Conservation (phyloP, 129 eudicot genomes). For the Chrysanthemum seticuspe region DNA sequence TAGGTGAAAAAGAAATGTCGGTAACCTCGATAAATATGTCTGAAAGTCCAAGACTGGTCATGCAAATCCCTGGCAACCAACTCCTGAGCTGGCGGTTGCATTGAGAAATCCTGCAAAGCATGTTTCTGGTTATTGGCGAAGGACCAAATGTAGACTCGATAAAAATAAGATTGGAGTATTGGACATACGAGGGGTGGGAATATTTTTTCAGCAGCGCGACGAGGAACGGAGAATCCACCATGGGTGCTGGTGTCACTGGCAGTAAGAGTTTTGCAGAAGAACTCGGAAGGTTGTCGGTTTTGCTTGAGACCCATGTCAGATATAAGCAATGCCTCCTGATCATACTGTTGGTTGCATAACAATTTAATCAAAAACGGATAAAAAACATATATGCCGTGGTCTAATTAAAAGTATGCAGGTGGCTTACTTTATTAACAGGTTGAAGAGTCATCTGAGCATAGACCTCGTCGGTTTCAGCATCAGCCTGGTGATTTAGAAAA, state of each 20-base stretch:
- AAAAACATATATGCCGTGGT: no score
- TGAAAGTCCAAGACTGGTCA: slow-evolving; percentile 91
- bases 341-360: slow-evolving; percentile 45
- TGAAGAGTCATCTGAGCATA: slow-evolving; percentile 99
- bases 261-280: slow-evolving; percentile 93
- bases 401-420: slow-evolving; percentile 1
- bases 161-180: not conserved
- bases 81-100: slow-evolving; percentile 99
- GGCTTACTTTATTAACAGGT: slow-evolving; percentile 84
- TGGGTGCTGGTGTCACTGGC: slow-evolving; percentile 99
- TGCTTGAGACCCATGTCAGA: slow-evolving; percentile 95
- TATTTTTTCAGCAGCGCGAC: slow-evolving; percentile 96
- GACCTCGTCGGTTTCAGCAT: slow-evolving; percentile 93
- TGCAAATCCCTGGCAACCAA: slow-evolving; percentile 84
- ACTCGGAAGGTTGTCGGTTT: slow-evolving; percentile 81
- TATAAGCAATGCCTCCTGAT: slow-evolving; percentile 81
- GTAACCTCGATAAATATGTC: slow-evolving; percentile 89
- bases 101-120: slow-evolving; percentile 66
- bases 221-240: slow-evolving; percentile 98
- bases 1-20: not conserved
- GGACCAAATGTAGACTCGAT: not conserved
- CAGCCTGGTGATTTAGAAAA: slow-evolving; percentile 52
- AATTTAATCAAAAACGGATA: no score
- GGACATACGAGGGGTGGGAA: slow-evolving; percentile 77
- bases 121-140: slow-evolving; percentile 8